Conservation (phyloP, 768 basidiomycete genomes). For the Boletus vinaceobasis region DNA sequence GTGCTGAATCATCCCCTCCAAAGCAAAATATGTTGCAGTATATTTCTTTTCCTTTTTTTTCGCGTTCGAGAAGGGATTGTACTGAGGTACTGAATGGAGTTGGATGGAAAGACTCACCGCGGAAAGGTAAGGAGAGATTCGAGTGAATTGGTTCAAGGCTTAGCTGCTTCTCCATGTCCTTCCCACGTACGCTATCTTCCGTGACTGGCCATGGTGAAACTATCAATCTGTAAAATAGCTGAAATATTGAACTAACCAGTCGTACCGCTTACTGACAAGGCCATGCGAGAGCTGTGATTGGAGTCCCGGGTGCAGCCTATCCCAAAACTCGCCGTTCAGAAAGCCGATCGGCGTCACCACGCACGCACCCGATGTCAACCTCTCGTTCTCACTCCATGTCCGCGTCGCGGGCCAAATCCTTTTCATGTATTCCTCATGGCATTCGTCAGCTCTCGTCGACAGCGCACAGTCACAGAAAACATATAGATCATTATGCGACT, state of each 20-base stretch:
- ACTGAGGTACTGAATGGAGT: background rate
- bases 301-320: no score
- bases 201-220: no score
- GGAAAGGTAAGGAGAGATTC: no score
- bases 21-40: constrained; percentile 26
- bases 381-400: background rate
- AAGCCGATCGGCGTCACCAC: no score
- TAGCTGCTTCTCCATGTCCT: no score
- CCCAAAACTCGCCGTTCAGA: no score
- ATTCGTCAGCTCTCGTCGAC: constrained; percentile 22
- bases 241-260: no score
- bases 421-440: background rate
- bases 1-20: constrained; percentile 29
- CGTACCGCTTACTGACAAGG: no score
- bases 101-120: no score
- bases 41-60: background rate
- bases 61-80: background rate
- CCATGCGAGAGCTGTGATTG: no score
- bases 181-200: constrained; percentile 21
- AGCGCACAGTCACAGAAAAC: constrained; percentile 5
- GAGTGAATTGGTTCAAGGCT: constrained; percentile 8
- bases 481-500: constrained; percentile 27
- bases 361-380: no score
- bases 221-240: no score
- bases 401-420: background rate